Evolutionary conservation across 345 rosid genomes (phyloP), one percentile per base, ranked within the genome.

Genomic region (Lepidium aucheri): DNA sequence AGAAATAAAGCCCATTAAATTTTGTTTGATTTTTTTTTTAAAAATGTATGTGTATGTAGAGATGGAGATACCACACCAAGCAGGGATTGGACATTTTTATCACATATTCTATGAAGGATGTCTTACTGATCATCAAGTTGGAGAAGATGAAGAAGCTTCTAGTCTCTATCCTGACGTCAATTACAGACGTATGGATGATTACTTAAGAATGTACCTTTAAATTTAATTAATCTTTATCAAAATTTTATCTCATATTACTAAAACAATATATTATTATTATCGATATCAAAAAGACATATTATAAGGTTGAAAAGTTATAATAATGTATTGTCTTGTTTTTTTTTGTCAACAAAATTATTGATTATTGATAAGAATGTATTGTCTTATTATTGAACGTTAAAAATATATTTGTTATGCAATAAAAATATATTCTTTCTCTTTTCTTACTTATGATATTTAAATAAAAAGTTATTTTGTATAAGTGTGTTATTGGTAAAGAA

Each of bases 31-130:
- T 46, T 54, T 4, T 1, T 33, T n/a, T 26, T 26, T n/a, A n/a
- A n/a, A n/a, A 0, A 26, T 3, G 26, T 24, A 7, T 16, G 16
- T 30, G 3, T 22, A 17, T 46, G 77, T 78, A 87, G 98, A 67
- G 2, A 13, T 66, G 84, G 92, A 83, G 53, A 76, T 76, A 51
- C 89, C 81, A 13, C 60, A 20, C 1, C 81, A 84, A 60, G 97
- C 74, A 5, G 98, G 90, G 36, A 36, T 84, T 13, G 94, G 96
- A 22, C 98, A 93, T 72, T 93, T 88, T 73, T 85, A 81, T 67
- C 96, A 93, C 56, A 78, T 93, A 1, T 93, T 76, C 73, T 93
- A 84, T 9, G 95, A 93, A 63, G 96, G 98, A 20, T 84, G 98
- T 56, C 71, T 90, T 16, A 75, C 94, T 8, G 84, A 92, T 72